A percentile compares a stretch with the other conserved stretches of the same genome.
These are phyloP conservation scores for Cryptococcus maquisensis DNA, from an alignment of 1,284 basidiomycete species.

Conservation along the genomic window DNA sequence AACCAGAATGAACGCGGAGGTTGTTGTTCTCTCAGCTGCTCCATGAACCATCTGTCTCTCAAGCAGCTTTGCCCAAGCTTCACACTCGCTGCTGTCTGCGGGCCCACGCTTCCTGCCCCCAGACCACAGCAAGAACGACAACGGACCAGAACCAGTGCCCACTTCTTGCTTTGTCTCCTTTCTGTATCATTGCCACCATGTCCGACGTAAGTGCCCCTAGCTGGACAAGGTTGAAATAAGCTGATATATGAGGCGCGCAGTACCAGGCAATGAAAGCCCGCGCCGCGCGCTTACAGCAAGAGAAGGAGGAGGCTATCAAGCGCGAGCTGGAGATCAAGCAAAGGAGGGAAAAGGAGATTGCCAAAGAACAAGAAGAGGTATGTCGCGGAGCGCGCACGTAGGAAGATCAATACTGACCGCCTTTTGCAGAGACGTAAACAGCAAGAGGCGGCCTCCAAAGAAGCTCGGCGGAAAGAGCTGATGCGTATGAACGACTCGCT, in stretches of 20 bases:
- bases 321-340: slow-evolving; percentile 35
- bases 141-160: not conserved
- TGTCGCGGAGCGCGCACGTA: slow-evolving; percentile 3
- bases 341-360: slow-evolving; percentile 30
- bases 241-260: slow-evolving; percentile 10
- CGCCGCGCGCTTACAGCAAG: slow-evolving; percentile 33
- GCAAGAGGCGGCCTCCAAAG: slow-evolving; percentile 32
- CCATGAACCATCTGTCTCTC: too few relatives aligned
- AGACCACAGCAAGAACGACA: too few relatives aligned
- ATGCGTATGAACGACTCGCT: slow-evolving; percentile 36
- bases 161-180: not conserved
- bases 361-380: slow-evolving; percentile 41
- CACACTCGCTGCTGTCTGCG: too few relatives aligned
- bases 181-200: slow-evolving; percentile 12
- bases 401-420: not conserved
- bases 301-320: slow-evolving; percentile 35
- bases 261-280: slow-evolving; percentile 38
- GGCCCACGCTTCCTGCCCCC: too few relatives aligned
- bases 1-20: too few relatives aligned
- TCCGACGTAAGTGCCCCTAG: slow-evolving; percentile 20
- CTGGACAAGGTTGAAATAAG: not conserved
- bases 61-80: too few relatives aligned
- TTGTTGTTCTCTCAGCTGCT: too few relatives aligned
- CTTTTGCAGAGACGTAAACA: slow-evolving; percentile 25
- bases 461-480: slow-evolving; percentile 37